Base-by-base conservation (phyloP, 1,284 basidiomycete species). In the Phenoliferia sp. region DNA sequence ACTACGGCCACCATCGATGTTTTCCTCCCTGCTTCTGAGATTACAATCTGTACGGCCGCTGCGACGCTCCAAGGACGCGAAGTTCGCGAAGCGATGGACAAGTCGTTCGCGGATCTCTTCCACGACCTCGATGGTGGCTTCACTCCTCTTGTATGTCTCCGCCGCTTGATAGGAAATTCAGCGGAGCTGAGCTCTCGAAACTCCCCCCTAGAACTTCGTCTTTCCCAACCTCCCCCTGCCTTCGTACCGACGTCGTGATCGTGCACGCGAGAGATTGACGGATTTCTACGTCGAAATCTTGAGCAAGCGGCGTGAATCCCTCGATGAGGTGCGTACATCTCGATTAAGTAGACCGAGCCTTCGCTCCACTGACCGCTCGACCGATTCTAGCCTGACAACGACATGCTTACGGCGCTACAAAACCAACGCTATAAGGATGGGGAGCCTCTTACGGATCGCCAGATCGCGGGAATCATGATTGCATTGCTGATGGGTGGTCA, bases 41-140 rank as follows among this genome's bases (percentile, higher is more conserved):
- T 99, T 65, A 98, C 93, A 63, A 97, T 99, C 76, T 83, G 96
- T 67, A 97, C 95, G 2, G 95, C 95, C 0, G 88, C 90, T 1
- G 85, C 93, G 54, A 96, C 95, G 3, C 84, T 99, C 1, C 95
- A 98, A 79, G 95, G 95, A 63, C 86, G 85, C 74, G 94, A 98
- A 81, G 89, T 99, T 60, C 87, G 95, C 58, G 83, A 83, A 29
- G 82, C 80, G 52, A 79, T 99, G 75, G 87, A 93, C 82, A 92
- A 91, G 80, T 84, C 84, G 9, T 97, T 95, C 79, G 92, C 95
- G 0, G 82, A 90, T 50, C 82, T 92, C 56, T 97, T 91, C 82
- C 87, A 88, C 69, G 94, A 94, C 78, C 84, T 99, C 72, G 95
- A 99, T 79, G 90, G 91, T 66, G 80, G 79, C 1, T 81, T 80